A percentile compares a stretch with the other conserved stretches of the same genome.
Conservation (phyloP, 495 filamentous ascomycete species). For the Geopyxis carbonaria region DNA sequence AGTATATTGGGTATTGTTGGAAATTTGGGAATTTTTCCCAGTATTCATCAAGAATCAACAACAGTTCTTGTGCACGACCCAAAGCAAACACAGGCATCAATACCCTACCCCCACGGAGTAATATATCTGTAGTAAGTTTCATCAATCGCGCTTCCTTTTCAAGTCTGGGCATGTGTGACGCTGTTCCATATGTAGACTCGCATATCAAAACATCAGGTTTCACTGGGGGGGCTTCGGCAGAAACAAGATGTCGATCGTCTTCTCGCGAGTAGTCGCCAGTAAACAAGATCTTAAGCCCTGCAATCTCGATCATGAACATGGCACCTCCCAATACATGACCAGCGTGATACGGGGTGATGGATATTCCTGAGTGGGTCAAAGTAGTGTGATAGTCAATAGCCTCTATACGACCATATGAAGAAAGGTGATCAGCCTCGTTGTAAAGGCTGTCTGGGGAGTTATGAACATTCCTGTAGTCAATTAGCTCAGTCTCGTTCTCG, state of each 20-base stretch:
- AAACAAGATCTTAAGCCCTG: constrained; percentile 87
- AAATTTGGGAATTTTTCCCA: constrained; percentile 75
- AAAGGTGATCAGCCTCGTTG: constrained; percentile 82
- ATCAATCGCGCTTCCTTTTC: constrained; percentile 86
- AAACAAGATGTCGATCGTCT: constrained; percentile 83
- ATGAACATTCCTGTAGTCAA: constrained; percentile 18
- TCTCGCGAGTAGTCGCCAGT: constrained; percentile 95
- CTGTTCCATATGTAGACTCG: constrained; percentile 90
- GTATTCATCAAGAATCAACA: constrained; percentile 92
- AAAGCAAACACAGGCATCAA: constrained; percentile 92
- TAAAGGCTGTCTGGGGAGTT: constrained; percentile 40
- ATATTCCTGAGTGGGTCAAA: constrained; percentile 86
- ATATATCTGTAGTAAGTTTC: constrained; percentile 77
- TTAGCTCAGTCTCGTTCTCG: background rate
- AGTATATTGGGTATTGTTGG: constrained; percentile 87
- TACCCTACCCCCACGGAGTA: constrained; percentile 80
- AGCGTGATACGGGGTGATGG: constrained; percentile 89
- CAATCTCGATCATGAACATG: constrained; percentile 95
- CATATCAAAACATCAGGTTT: constrained; percentile 94
- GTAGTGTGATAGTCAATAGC: constrained; percentile 97
- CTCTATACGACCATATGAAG: constrained; percentile 83
- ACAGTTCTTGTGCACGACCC: constrained; percentile 78
- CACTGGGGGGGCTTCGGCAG: constrained; percentile 67
- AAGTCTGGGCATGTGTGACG: constrained; percentile 68
- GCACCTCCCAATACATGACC: constrained; percentile 96